Conservation (phyloP, 768 basidiomycete species). For the Mycena latifolia region DNA sequence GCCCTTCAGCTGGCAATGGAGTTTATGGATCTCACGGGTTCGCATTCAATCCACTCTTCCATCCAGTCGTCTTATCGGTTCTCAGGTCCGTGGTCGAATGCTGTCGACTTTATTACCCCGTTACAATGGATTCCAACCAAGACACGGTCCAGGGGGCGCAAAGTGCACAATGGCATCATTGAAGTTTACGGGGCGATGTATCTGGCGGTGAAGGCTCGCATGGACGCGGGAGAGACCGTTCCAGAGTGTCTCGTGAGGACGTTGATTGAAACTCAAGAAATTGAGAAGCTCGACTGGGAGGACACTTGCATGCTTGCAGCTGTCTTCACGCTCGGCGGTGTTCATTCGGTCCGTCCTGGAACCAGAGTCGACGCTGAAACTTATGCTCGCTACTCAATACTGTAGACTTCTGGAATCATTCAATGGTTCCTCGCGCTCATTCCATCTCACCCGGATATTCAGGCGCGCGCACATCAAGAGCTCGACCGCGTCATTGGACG, state of each 20-base stretch:
- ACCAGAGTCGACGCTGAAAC: too few relatives aligned
- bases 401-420: slow-evolving; percentile 39
- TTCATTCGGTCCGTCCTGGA: slow-evolving; percentile 42
- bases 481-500: slow-evolving; percentile 39
- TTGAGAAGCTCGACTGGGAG: slow-evolving; percentile 45
- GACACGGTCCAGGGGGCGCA: slow-evolving; percentile 31
- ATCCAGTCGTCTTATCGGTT: neutral
- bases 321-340: slow-evolving; percentile 47
- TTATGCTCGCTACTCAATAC: neutral
- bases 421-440: slow-evolving; percentile 44
- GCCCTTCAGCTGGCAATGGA: slow-evolving; percentile 35
- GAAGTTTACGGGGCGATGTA: slow-evolving; percentile 48
- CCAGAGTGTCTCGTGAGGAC: slow-evolving; percentile 49
- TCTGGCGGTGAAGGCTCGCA: slow-evolving; percentile 39
- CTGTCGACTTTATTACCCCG: slow-evolving; percentile 36
- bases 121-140: slow-evolving; percentile 36
- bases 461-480: slow-evolving; percentile 35
- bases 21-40: slow-evolving; percentile 38
- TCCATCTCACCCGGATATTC: slow-evolving; percentile 35
- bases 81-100: slow-evolving; percentile 38
- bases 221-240: slow-evolving; percentile 45
- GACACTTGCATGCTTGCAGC: slow-evolving; percentile 47
- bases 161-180: slow-evolving; percentile 40
- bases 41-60: neutral
- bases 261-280: slow-evolving; percentile 40